Percentiles rank a stretch among this genome's conserved stretches.
Conservation (phyloP, 164 flowering plant genomes). For the Aristolochia contorta region DNA sequence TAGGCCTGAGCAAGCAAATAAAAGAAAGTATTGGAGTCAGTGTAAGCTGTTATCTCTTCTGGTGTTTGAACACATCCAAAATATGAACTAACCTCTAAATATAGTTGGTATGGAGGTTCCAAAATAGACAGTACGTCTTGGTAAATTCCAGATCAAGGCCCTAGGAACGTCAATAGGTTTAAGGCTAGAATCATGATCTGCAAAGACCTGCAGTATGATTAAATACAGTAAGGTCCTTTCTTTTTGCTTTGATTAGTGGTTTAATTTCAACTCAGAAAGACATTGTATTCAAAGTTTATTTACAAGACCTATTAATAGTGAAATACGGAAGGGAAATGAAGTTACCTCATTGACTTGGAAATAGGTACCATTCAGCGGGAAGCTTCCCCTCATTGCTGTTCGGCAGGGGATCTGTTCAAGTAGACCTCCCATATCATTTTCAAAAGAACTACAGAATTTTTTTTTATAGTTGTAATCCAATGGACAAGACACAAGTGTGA, state of each 20-base stretch:
- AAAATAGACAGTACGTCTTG: constrained; percentile 74
- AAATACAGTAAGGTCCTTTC: background rate
- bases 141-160: constrained; percentile 67
- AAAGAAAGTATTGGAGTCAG: background rate
- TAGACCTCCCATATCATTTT: background rate
- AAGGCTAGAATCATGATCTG: constrained; percentile 85
- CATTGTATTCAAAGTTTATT: no score
- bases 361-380: constrained; percentile 94
- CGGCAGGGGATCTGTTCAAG: constrained; percentile 71
- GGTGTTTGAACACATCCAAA: background rate
- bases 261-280: background rate
- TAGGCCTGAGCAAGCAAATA: constrained; percentile 18
- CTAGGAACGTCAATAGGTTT: constrained; percentile 80
- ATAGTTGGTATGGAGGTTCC: constrained; percentile 82
- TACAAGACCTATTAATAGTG: no score
- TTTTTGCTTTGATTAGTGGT: background rate
- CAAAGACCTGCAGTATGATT: constrained; percentile 63
- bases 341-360: constrained; percentile 99
- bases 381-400: constrained; percentile 92
- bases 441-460: background rate
- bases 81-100: constrained; percentile 61
- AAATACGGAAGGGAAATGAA: background rate
- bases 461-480: background rate
- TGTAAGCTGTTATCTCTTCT: background rate
- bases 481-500: background rate